Conservation (phyloP, 495 filamentous ascomycete species). For the Glonium stellatum region DNA sequence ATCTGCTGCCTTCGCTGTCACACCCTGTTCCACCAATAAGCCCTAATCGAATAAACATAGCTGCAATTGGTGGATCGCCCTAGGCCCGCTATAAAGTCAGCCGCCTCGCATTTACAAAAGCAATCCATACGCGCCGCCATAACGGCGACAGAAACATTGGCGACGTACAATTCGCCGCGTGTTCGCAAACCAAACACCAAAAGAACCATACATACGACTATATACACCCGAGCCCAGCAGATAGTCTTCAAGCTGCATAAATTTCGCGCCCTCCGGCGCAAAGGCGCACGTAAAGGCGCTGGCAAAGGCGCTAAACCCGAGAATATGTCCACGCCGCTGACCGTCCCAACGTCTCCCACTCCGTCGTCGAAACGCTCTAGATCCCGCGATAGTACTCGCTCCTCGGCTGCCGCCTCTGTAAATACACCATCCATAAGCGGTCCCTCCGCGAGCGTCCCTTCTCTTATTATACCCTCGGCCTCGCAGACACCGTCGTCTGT, state of each 20-base stretch:
- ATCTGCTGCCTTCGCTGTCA: too few relatives aligned
- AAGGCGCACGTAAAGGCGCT: constrained; percentile 10
- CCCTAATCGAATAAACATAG: too few relatives aligned
- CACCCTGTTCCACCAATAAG: too few relatives aligned
- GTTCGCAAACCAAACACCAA: not conserved
- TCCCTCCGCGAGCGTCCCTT: constrained; percentile 12
- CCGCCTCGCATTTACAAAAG: not conserved
- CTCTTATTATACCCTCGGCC: constrained; percentile 17
- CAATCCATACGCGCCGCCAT: not conserved
- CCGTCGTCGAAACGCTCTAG: constrained; percentile 30
- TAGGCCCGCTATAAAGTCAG: too few relatives aligned
- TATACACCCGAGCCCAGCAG: not conserved
- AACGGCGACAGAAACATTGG: not conserved
- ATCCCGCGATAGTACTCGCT: constrained; percentile 23
- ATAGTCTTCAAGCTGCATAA: constrained; percentile 26
- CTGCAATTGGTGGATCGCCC: too few relatives aligned
- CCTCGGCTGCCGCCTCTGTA: constrained; percentile 14
- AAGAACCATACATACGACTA: not conserved
- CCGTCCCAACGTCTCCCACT: constrained; percentile 22
- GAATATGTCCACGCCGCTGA: constrained; percentile 23
- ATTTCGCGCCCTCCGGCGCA: constrained; percentile 29
- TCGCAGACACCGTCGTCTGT: constrained; percentile 7
- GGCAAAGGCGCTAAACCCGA: constrained; percentile 13
- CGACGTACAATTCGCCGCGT: not conserved
- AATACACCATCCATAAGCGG: constrained; percentile 16